Conservation (phyloP, 331 rosid genomes). For the Dryas integrifolia region DNA sequence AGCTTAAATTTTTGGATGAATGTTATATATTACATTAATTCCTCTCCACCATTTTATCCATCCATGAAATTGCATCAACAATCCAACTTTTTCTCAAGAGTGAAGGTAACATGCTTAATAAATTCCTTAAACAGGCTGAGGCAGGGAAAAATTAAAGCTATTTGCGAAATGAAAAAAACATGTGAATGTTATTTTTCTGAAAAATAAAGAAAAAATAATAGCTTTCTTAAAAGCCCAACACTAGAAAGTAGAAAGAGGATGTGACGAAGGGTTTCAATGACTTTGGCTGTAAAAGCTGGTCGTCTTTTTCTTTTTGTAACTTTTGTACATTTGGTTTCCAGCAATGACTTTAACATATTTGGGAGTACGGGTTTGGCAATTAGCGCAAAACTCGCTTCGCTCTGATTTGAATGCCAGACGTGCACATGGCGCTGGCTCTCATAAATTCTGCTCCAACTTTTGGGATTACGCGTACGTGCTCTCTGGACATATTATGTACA, state of each 20-base stretch:
- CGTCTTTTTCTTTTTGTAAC: slow-evolving; percentile 3
- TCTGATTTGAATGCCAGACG: background rate
- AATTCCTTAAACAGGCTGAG: too few relatives aligned
- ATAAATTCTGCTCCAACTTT: slow-evolving; percentile 13
- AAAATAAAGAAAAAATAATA: too few relatives aligned
- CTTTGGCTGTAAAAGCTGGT: background rate
- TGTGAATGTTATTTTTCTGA: too few relatives aligned
- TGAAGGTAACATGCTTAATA: too few relatives aligned
- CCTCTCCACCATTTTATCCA: background rate
- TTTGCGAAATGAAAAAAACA: too few relatives aligned
- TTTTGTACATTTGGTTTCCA: slow-evolving; percentile 7
- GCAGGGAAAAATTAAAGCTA: too few relatives aligned
- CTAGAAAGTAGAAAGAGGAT: background rate
- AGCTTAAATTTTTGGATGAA: too few relatives aligned
- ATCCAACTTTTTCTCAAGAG: too few relatives aligned
- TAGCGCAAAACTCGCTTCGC: slow-evolving; percentile 22
- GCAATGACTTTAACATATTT: background rate
- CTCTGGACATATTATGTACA: slow-evolving; percentile 1
- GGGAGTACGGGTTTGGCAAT: slow-evolving; percentile 29
- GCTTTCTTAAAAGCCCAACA: background rate
- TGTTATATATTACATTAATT: too few relatives aligned
- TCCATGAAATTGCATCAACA: too few relatives aligned
- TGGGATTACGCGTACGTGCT: slow-evolving; percentile 16
- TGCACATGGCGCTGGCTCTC: slow-evolving; percentile 25
- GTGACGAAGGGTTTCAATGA: background rate